Evolutionary conservation across 2,329 filamentous ascomycete species (phyloP).

Genomic region (Diaporthe sp.): DNA sequence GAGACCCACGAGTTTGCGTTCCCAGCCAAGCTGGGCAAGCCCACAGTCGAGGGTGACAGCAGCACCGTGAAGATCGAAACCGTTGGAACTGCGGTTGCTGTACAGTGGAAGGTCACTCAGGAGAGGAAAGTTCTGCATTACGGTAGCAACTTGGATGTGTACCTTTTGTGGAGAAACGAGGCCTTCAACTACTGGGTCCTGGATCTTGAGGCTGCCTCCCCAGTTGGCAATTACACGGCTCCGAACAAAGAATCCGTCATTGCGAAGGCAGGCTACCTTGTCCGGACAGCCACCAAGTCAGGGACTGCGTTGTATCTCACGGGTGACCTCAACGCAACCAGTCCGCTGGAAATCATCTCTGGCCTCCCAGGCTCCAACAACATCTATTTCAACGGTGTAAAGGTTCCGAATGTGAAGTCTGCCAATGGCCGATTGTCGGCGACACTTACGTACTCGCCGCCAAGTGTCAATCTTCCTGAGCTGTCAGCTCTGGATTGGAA

Average conservation of each 20-base stretch:
- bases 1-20: constrained; percentile 76
- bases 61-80: constrained; percentile 46
- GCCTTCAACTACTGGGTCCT: constrained; percentile 80
- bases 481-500: constrained; percentile 76
- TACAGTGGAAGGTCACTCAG: constrained; percentile 51
- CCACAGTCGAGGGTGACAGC: constrained; percentile 43
- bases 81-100: constrained; percentile 43
- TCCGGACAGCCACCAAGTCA: constrained; percentile 71
- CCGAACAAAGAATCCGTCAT: constrained; percentile 61
- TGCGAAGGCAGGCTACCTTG: constrained; percentile 74
- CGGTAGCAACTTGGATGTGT: constrained; percentile 56
- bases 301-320: constrained; percentile 72
- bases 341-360: constrained; percentile 77
- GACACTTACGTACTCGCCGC: constrained; percentile 60
- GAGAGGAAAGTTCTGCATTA: constrained; percentile 51
- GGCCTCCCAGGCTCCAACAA: constrained; percentile 64
- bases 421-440: constrained; percentile 60
- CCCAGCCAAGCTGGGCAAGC: constrained; percentile 39
- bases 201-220: constrained; percentile 56
- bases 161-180: constrained; percentile 69
- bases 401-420: constrained; percentile 48
- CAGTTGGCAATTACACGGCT: constrained; percentile 50
- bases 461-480: constrained; percentile 68
- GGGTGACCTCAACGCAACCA: constrained; percentile 81
- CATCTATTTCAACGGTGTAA: constrained; percentile 59